phyloP scores from a whole-genome alignment of 805 yeast genomes.

The Cyberlindnera saturnus region DNA sequence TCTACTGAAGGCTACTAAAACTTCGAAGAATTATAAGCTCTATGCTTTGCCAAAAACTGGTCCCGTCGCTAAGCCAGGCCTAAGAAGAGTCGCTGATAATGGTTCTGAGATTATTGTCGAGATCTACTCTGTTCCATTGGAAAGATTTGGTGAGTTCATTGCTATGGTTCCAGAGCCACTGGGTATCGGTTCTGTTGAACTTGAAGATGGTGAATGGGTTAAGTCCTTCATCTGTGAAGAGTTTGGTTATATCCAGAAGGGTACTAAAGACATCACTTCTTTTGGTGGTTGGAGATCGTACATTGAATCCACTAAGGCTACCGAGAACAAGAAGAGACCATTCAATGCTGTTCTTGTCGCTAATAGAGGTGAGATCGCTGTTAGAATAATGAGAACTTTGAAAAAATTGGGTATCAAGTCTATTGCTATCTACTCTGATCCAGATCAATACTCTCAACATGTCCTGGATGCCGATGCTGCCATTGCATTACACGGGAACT shows the following conservation, averaged over 20 bases:
- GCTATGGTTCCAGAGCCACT: constrained; percentile 89
- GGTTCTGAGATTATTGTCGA: constrained; percentile 71
- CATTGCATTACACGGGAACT: constrained; percentile 68
- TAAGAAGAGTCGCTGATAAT: constrained; percentile 45
- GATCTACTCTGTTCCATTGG: constrained; percentile 75
- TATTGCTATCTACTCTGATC: constrained; percentile 86
- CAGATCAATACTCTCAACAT: constrained; percentile 85
- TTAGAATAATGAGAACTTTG: constrained; percentile 83
- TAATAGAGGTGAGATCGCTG: constrained; percentile 97
- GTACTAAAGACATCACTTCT: constrained; percentile 74
- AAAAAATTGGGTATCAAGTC: constrained; percentile 72
- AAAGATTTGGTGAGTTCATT: constrained; percentile 75
- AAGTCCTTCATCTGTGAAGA: constrained; percentile 96
- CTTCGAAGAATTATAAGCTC: constrained; percentile 65
- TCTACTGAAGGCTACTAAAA: constrained; percentile 56
- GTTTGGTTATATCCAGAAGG: constrained; percentile 64
- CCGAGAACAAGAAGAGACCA: constrained; percentile 41
- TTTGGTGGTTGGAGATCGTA: constrained; percentile 87
- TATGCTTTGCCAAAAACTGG: constrained; percentile 82
- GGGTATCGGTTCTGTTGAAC: constrained; percentile 91
- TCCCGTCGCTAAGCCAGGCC: constrained; percentile 85
- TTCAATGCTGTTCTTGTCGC: constrained; percentile 88
- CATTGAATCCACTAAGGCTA: constrained; percentile 31
- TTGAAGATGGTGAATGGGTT: constrained; percentile 74
- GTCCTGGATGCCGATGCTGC: constrained; percentile 79